These are phyloP conservation scores for Hyphopichia fennica DNA, from an alignment of 1,139 yeast genomes.

Conservation along the genomic window DNA sequence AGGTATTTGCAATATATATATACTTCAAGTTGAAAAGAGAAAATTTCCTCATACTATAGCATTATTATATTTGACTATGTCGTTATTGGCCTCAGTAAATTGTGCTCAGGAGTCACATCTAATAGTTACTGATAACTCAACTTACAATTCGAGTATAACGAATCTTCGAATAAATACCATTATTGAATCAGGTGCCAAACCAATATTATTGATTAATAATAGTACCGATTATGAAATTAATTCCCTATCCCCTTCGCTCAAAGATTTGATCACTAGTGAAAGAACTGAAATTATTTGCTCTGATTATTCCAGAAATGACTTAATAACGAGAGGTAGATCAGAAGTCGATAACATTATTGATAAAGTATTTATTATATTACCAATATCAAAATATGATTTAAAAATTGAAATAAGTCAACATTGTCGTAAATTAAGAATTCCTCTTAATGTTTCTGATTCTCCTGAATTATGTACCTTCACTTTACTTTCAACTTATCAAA, in stretches of 20 bases:
- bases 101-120: slow-evolving; percentile 58
- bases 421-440: slow-evolving; percentile 68
- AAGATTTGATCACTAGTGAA: slow-evolving; percentile 18
- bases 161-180: slow-evolving; percentile 51
- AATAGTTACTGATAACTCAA: slow-evolving; percentile 49
- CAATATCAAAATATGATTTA: slow-evolving; percentile 21
- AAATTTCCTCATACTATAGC: too few relatives aligned
- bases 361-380: slow-evolving; percentile 64
- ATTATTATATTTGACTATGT: too few relatives aligned
- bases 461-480: slow-evolving; percentile 76
- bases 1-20: slow-evolving; percentile 5
- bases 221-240: slow-evolving; percentile 16
- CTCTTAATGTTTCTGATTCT: slow-evolving; percentile 76
- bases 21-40: background rate
- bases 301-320: slow-evolving; percentile 30
- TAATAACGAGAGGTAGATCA: slow-evolving; percentile 58
- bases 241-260: slow-evolving; percentile 22
- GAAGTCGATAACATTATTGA: slow-evolving; percentile 70
- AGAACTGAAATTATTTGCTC: slow-evolving; percentile 32
- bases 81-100: slow-evolving; percentile 50
- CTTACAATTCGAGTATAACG: slow-evolving; percentile 42
- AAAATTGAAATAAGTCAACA: slow-evolving; percentile 42
- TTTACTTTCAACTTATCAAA: slow-evolving; percentile 65
- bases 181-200: slow-evolving; percentile 56
- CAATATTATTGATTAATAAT: slow-evolving; percentile 41